Conservation (phyloP, 2,329 filamentous ascomycete genomes). For the Colletotrichum orbiculare region DNA sequence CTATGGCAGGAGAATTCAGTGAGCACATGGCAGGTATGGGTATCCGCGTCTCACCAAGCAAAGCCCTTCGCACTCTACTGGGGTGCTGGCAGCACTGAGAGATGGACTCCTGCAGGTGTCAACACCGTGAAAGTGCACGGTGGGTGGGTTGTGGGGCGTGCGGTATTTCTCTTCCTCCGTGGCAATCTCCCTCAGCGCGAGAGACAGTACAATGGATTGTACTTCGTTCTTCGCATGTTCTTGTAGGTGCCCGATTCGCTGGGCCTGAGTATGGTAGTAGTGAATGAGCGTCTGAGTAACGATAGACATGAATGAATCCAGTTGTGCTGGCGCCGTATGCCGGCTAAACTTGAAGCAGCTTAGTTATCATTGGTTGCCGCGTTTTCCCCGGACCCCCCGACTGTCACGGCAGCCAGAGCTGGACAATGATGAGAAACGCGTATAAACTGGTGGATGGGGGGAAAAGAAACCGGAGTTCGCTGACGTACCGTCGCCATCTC, state of each 20-base stretch:
- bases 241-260: slow-evolving; percentile 19
- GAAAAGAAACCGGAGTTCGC: too few species aligned
- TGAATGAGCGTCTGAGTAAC: slow-evolving; percentile 18
- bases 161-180: slow-evolving; percentile 32
- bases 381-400: background rate
- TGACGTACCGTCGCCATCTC: too few species aligned
- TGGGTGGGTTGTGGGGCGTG: slow-evolving; percentile 27
- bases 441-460: too few species aligned
- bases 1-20: too few species aligned
- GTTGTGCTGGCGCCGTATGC: slow-evolving; percentile 1
- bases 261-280: slow-evolving; percentile 20
- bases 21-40: too few species aligned
- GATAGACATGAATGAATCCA: slow-evolving; percentile 11
- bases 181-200: slow-evolving; percentile 28
- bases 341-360: slow-evolving; percentile 8
- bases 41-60: too few species aligned
- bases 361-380: slow-evolving; percentile 17
- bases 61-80: background rate
- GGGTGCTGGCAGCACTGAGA: slow-evolving; percentile 14
- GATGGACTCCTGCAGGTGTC: background rate
- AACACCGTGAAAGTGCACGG: slow-evolving; percentile 22
- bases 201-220: background rate
- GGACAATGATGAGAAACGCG: too few species aligned
- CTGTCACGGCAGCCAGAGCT: background rate
- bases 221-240: slow-evolving; percentile 6